Percentiles rank a stretch among this genome's conserved stretches.
These are phyloP conservation scores for Teunomyces lycoperdinae DNA, from an alignment of 805 yeast genomes.

Conservation along the genomic window DNA sequence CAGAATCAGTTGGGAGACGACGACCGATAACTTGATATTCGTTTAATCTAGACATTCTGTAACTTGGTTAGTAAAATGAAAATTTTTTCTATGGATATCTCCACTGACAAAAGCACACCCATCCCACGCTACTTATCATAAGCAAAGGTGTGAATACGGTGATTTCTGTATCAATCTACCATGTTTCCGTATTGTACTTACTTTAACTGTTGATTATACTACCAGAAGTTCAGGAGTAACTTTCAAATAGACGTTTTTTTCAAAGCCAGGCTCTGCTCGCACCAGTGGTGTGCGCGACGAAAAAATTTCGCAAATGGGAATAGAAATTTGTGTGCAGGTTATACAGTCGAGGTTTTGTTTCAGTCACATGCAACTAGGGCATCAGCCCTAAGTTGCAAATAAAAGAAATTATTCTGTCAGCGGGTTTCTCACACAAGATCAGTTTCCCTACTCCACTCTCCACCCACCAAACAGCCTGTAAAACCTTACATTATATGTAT, in stretches of 20 bases:
- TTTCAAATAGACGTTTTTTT: constrained; percentile 8
- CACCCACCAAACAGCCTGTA: too few species aligned
- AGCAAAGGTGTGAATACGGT: not conserved
- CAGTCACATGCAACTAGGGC: constrained; percentile 1
- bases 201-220: constrained; percentile 9
- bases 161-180: not conserved
- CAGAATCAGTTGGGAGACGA: constrained; percentile 98
- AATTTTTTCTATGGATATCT: not conserved
- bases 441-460: too few species aligned
- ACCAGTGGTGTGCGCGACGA: constrained; percentile 1
- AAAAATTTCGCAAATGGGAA: not conserved
- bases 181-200: constrained; percentile 4
- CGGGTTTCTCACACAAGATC: too few species aligned
- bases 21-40: constrained; percentile 99
- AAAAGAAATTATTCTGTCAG: not conserved
- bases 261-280: constrained; percentile 3
- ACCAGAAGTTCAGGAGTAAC: constrained; percentile 3
- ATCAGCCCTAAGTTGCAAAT: constrained; percentile 4
- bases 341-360: not conserved
- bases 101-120: not conserved
- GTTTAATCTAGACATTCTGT: constrained; percentile 84
- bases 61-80: constrained; percentile 5
- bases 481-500: not conserved
- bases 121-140: not conserved
- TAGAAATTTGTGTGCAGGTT: constrained; percentile 7